A percentile compares a stretch with the other conserved stretches of the same genome.
Evolutionary conservation across 2,329 filamentous ascomycete species (phyloP).

Genomic region (Plenodomus tracheiphilus): DNA sequence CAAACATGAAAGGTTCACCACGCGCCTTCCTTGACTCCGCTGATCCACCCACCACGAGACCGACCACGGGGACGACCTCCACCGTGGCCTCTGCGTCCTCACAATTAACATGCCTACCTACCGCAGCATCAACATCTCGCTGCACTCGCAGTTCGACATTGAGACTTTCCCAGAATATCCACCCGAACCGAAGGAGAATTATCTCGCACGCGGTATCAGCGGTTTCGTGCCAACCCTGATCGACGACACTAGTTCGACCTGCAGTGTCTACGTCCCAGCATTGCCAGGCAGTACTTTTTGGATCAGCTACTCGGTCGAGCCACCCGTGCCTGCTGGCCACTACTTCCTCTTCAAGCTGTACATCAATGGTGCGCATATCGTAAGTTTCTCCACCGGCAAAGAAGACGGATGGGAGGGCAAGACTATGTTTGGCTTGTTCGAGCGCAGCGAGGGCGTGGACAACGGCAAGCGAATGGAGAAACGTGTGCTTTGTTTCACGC

Average conservation of each 20-base stretch:
- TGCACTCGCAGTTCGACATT: constrained; percentile 50
- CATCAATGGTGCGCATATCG: constrained; percentile 43
- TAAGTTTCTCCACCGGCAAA: constrained; percentile 51
- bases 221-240: constrained; percentile 11
- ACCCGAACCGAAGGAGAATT: constrained; percentile 22
- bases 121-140: constrained; percentile 45
- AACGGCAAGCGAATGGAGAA: constrained; percentile 45
- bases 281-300: constrained; percentile 49
- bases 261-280: constrained; percentile 41
- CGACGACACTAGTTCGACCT: constrained; percentile 33
- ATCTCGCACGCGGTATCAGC: constrained; percentile 8
- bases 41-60: background rate
- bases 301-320: constrained; percentile 45
- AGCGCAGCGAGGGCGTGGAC: constrained; percentile 32
- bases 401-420: constrained; percentile 50
- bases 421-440: constrained; percentile 50
- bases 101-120: constrained; percentile 31
- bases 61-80: too few species aligned
- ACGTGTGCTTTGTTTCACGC: constrained; percentile 46
- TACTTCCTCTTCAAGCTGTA: constrained; percentile 54
- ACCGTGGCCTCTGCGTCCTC: background rate
- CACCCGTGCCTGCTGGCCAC: constrained; percentile 33
- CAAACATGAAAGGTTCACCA: background rate
- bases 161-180: constrained; percentile 45
- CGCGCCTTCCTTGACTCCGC: background rate